Conservation (phyloP, 768 basidiomycete species). For the Rhizopogon rudus region DNA sequence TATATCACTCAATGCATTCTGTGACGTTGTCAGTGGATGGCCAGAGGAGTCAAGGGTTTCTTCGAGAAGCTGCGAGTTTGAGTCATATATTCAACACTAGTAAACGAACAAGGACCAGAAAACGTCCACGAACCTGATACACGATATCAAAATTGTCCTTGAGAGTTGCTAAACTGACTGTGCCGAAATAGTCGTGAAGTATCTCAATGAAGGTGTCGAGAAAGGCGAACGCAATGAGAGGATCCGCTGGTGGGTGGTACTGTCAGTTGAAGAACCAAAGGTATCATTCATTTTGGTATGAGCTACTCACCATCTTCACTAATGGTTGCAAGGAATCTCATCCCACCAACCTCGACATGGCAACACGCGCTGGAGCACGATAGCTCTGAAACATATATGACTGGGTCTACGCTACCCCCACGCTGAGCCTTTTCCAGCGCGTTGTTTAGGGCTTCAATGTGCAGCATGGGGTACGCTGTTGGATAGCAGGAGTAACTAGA, state of each 20-base stretch:
- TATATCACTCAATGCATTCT: slow-evolving; percentile 88
- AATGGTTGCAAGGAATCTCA: slow-evolving; percentile 76
- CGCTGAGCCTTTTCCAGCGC: slow-evolving; percentile 56
- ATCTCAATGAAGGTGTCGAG: slow-evolving; percentile 82
- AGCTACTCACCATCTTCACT: slow-evolving; percentile 74
- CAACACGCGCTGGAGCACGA: slow-evolving; percentile 68
- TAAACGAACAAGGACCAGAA: not conserved
- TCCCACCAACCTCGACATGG: slow-evolving; percentile 71
- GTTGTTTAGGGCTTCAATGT: slow-evolving; percentile 80
- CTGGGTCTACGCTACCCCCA: slow-evolving; percentile 61
- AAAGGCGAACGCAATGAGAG: slow-evolving; percentile 86
- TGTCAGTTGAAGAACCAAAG: not conserved
- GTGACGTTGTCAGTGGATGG: slow-evolving; percentile 86
- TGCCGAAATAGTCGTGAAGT: slow-evolving; percentile 81
- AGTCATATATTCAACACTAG: not conserved
- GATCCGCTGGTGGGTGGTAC: slow-evolving; percentile 59
- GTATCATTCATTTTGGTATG: not conserved
- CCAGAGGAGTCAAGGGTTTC: slow-evolving; percentile 95
- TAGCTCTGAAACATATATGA: slow-evolving; percentile 56
- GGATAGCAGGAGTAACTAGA: slow-evolving; percentile 82
- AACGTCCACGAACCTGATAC: slow-evolving; percentile 62
- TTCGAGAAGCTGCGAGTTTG: slow-evolving; percentile 67
- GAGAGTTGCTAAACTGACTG: slow-evolving; percentile 71
- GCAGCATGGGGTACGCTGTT: slow-evolving; percentile 74
- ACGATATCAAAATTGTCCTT: slow-evolving; percentile 94